phyloP scores from a whole-genome alignment of 257 asterid genomes.

The Eustoma russellianum region DNA sequence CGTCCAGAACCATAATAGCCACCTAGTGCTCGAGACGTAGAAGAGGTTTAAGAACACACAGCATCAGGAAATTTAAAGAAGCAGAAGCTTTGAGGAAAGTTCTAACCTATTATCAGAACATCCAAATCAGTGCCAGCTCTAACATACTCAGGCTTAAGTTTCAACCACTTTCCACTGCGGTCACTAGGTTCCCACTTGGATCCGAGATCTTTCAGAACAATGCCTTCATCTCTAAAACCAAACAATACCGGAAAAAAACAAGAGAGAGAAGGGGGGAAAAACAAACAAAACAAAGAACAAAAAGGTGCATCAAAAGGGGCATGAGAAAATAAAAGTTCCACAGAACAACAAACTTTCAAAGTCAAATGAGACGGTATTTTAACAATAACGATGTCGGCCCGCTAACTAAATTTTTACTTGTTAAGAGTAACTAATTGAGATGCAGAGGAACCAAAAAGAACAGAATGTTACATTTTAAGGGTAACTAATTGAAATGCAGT shows the following conservation, averaged over 20 bases:
- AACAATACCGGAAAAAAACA: constrained; percentile 11
- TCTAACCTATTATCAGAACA: constrained; percentile 76
- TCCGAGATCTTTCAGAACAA: constrained; percentile 76
- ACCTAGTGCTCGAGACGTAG: constrained; percentile 38
- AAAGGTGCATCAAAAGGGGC: background rate
- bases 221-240: constrained; percentile 75
- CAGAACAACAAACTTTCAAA: background rate
- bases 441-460: too few relatives aligned
- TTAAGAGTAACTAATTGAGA: too few relatives aligned
- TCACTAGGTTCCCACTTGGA: constrained; percentile 99
- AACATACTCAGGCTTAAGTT: constrained; percentile 88
- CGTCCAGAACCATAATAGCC: constrained; percentile 99
- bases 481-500: too few relatives aligned
- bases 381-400: too few relatives aligned
- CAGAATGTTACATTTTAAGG: too few relatives aligned
- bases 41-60: constrained; percentile 7
- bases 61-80: constrained; percentile 3
- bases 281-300: background rate
- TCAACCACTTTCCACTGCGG: constrained; percentile 96
- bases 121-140: constrained; percentile 91
- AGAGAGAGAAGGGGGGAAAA: background rate
- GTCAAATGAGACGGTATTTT: background rate
- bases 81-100: constrained; percentile 9
- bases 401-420: too few relatives aligned
- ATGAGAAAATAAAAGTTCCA: too few relatives aligned